Evolutionary conservation across 1,284 basidiomycete genomes (phyloP).

Genomic region (Apiotrichum akiyoshidainum): DNA sequence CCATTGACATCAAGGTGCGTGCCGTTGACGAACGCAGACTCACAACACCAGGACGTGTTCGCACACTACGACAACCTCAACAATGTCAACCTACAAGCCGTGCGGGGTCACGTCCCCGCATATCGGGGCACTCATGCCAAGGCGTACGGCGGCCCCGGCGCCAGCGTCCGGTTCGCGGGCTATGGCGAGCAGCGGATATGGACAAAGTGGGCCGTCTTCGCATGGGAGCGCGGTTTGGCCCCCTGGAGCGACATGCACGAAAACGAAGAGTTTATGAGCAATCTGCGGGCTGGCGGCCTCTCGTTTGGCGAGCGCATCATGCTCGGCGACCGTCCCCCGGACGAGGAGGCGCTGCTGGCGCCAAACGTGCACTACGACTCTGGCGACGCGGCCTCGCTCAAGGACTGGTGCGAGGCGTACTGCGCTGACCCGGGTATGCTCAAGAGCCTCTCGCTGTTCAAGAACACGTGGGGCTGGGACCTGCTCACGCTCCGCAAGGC

Average conservation of each 20-base stretch:
- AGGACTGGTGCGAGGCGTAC: conserved; percentile 69
- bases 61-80: conserved; percentile 31
- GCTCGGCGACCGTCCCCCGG: background rate
- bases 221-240: conserved; percentile 9
- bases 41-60: conserved; percentile 9
- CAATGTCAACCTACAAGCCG: conserved; percentile 30
- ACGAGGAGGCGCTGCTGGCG: conserved; percentile 19
- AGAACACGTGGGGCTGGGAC: conserved; percentile 70
- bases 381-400: conserved; percentile 37
- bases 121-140: conserved; percentile 20
- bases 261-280: conserved; percentile 12
- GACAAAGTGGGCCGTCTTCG: conserved; percentile 9
- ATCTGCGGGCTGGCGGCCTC: too few species aligned
- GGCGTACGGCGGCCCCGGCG: background rate
- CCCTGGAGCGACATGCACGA: conserved; percentile 12
- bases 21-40: too few species aligned
- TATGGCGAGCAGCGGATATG: background rate
- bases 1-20: conserved; percentile 25
- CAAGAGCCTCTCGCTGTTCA: conserved; percentile 65
- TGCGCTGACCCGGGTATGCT: conserved; percentile 60
- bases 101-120: conserved; percentile 3
- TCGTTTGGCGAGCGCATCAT: too few species aligned
- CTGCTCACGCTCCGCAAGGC: conserved; percentile 51
- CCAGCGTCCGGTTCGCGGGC: conserved; percentile 3
- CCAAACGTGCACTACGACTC: too few species aligned